These are phyloP conservation scores for Triticum urartu DNA, from an alignment of 176 grass and related monocot species.

Conservation along the genomic window DNA sequence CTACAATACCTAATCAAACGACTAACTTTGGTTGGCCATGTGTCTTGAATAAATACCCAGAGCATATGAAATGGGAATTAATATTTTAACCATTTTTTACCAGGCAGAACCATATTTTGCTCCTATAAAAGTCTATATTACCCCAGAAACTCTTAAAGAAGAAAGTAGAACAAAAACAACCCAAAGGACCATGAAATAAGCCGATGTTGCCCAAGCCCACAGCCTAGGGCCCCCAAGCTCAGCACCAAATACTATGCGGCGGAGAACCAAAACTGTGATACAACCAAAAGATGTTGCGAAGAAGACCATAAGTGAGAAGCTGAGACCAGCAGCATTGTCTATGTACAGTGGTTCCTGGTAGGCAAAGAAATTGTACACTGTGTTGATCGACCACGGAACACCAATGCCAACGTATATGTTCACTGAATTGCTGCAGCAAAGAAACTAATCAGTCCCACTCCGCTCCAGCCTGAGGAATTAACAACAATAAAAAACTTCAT, in stretches of 20 bases:
- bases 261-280: constrained; percentile 65
- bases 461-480: neutral
- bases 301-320: constrained; percentile 87
- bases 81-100: neutral
- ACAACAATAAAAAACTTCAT: neutral
- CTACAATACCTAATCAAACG: neutral
- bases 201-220: constrained; percentile 74
- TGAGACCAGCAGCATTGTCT: constrained; percentile 69
- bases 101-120: neutral
- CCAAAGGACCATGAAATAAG: constrained; percentile 85
- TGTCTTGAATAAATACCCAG: neutral
- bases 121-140: constrained; percentile 38
- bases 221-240: constrained; percentile 82
- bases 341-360: constrained; percentile 74
- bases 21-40: neutral
- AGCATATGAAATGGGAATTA: neutral
- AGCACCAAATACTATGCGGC: constrained; percentile 60
- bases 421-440: constrained; percentile 68
- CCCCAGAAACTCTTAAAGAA: constrained; percentile 65
- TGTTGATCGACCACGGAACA: constrained; percentile 74
- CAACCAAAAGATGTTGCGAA: constrained; percentile 80
- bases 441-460: neutral
- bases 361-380: constrained; percentile 75
- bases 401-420: constrained; percentile 95
- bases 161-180: constrained; percentile 79